Evolutionary conservation across 2,329 filamentous ascomycete genomes (phyloP), one percentile per base, ranked within the genome.

Genomic region (Colletotrichum scovillei): DNA sequence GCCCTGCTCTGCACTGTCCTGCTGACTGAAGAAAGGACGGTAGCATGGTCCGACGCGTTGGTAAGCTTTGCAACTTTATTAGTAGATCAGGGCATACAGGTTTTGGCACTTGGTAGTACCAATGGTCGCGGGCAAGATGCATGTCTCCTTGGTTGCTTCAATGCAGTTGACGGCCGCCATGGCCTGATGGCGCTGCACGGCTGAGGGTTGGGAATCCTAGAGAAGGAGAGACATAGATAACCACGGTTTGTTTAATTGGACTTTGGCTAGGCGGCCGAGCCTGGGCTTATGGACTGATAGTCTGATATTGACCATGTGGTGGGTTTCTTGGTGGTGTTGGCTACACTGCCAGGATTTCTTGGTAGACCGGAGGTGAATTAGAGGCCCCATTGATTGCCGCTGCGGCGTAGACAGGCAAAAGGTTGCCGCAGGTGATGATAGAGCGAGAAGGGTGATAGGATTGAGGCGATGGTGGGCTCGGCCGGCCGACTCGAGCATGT

Each of bases 401-500:
- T 5, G 28, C n/a, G 26, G 59, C 26, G 19, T 16, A 52, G 22
- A 42, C 5, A 22, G 53, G 14, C 22, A n/a, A 32, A 57, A 55
- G 38, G 60, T n/a, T 49, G 35, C 24, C 49, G 62, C 30, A 53
- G 58, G 30, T 46, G 16, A 22, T 24, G 52, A 56, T 63, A 19
- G 28, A 32, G 30, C 42, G 30, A 26, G 55, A 22, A 46, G 28
- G 26, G 22, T 11, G 55, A 59, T 28, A 46, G 46, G 55, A 56
- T 26, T 49, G 55, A 65, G 35, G 59, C 70, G 58, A 30, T 30
- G 26, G 14, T 46, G 59, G 60, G 65, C 66, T 58, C 28, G 69
- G 30, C 66, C 53, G 42, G 70, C 42, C 70, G 59, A 56, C 70
- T 73, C 14, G 66, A 65, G 66, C 59, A 60, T 65, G 70, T 69